phyloP scores from a whole-genome alignment of 148 eudicot species.

The Vaccinium vitisidaea region DNA sequence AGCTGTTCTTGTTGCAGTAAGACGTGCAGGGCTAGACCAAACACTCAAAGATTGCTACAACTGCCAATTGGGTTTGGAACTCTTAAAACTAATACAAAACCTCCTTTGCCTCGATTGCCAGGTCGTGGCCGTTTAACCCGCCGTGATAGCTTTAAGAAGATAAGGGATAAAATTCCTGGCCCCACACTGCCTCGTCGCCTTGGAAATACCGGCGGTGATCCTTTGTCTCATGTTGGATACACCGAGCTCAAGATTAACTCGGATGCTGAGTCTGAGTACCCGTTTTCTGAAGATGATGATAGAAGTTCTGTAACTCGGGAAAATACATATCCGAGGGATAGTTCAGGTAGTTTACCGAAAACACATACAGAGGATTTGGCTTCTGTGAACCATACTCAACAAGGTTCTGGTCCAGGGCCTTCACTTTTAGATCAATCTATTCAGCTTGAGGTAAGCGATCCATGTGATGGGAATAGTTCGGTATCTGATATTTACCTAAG shows the following conservation, averaged over 20 bases:
- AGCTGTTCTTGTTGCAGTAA: slow-evolving; percentile 63
- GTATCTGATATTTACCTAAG: slow-evolving; percentile 22
- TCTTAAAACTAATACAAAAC: slow-evolving; percentile 48
- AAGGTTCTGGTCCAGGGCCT: slow-evolving; percentile 18
- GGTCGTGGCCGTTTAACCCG: slow-evolving; percentile 52
- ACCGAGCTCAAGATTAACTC: slow-evolving; percentile 55
- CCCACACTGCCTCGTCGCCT: slow-evolving; percentile 26
- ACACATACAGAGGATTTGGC: slow-evolving; percentile 17
- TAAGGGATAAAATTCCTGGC: slow-evolving; percentile 44
- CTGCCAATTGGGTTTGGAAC: slow-evolving; percentile 34
- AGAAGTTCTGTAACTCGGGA: slow-evolving; percentile 16
- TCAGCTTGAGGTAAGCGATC: slow-evolving; percentile 29
- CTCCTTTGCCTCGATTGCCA: slow-evolving; percentile 63
- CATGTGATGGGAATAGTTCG: slow-evolving; percentile 17
- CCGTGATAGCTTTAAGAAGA: slow-evolving; percentile 61
- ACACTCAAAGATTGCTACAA: slow-evolving; percentile 46
- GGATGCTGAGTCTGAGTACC: slow-evolving; percentile 63
- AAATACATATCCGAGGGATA: slow-evolving; percentile 17
- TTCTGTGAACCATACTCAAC: slow-evolving; percentile 19
- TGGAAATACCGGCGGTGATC: slow-evolving; percentile 28
- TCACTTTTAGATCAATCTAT: slow-evolving; percentile 22
- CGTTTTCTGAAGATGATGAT: slow-evolving; percentile 59
- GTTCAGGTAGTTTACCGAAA: slow-evolving; percentile 22
- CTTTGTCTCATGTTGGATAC: slow-evolving; percentile 58
- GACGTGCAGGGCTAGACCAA: slow-evolving; percentile 49